phyloP scores from a whole-genome alignment of 1,284 basidiomycete species.

The Retiboletus flavoniger region DNA sequence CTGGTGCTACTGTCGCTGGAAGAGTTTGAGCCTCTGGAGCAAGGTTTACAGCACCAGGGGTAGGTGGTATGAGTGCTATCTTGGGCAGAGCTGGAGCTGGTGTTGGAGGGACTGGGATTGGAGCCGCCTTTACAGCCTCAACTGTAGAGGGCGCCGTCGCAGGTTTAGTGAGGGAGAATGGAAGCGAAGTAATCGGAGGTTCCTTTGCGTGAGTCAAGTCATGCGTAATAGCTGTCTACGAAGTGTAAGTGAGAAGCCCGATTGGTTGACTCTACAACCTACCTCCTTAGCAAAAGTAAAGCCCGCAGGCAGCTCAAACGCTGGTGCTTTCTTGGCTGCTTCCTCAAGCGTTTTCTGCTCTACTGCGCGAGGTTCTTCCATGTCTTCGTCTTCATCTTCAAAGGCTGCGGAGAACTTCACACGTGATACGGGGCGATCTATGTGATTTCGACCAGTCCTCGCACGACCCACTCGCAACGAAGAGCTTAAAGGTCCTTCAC shows the following conservation, averaged over 20 bases:
- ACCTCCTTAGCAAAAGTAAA: conserved; percentile 70
- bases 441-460: conserved; percentile 52
- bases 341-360: conserved; percentile 50
- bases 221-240: conserved; percentile 35
- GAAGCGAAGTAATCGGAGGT: conserved; percentile 60
- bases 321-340: conserved; percentile 51
- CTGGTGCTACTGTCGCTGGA: conserved; percentile 2
- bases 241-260: conserved; percentile 13
- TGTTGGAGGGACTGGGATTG: conserved; percentile 2
- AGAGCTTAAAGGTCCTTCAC: conserved; percentile 40
- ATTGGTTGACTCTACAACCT: conserved; percentile 29
- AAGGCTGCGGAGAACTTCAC: conserved; percentile 66
- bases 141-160: conserved; percentile 8
- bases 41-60: conserved; percentile 25
- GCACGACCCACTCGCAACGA: conserved; percentile 65
- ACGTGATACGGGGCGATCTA: conserved; percentile 45
- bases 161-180: conserved; percentile 59
- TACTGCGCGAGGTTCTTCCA: conserved; percentile 44
- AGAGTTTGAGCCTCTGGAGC: conserved; percentile 19
- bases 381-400: conserved; percentile 57
- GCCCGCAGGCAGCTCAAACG: conserved; percentile 58
- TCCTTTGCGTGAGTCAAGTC: conserved; percentile 53
- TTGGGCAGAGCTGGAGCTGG: conserved; percentile 16
- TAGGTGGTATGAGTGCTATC: conserved; percentile 33
- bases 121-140: conserved; percentile 3